phyloP scores from a whole-genome alignment of 164 flowering plant species.

The Aristolochia contorta region DNA sequence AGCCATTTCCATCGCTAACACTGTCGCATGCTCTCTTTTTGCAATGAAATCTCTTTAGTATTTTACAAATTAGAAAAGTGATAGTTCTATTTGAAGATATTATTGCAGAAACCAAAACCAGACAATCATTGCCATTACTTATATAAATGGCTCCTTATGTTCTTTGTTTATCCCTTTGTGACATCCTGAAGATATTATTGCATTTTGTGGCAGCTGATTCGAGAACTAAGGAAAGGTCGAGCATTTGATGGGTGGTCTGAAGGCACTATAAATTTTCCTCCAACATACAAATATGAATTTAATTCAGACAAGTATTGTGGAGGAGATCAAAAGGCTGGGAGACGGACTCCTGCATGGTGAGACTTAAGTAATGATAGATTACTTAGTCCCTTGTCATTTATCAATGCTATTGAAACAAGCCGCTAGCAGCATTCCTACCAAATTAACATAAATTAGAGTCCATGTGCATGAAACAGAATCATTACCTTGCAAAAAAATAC shows the following conservation, averaged over 20 bases:
- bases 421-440: too few relatives aligned
- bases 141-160: background rate
- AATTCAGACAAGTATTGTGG: conserved; percentile 65
- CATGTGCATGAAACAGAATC: too few relatives aligned
- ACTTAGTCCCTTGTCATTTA: background rate
- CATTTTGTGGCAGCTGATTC: conserved; percentile 40
- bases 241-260: conserved; percentile 96
- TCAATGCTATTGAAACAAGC: background rate
- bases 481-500: too few relatives aligned
- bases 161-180: background rate
- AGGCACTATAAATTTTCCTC: conserved; percentile 69
- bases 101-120: background rate
- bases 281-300: conserved; percentile 82
- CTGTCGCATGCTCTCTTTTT: background rate
- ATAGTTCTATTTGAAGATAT: background rate
- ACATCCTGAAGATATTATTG: conserved; percentile 2
- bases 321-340: conserved; percentile 67
- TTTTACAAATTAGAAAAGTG: background rate
- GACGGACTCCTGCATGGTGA: conserved; percentile 98
- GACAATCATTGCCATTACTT: background rate
- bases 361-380: conserved; percentile 3
- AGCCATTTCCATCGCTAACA: background rate
- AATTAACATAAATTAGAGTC: too few relatives aligned
- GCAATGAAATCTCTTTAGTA: background rate
- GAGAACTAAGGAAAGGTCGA: conserved; percentile 67